Evolutionary conservation across 2,329 filamentous ascomycete genomes (phyloP).

Genomic region (Stachybotrys chartarum): DNA sequence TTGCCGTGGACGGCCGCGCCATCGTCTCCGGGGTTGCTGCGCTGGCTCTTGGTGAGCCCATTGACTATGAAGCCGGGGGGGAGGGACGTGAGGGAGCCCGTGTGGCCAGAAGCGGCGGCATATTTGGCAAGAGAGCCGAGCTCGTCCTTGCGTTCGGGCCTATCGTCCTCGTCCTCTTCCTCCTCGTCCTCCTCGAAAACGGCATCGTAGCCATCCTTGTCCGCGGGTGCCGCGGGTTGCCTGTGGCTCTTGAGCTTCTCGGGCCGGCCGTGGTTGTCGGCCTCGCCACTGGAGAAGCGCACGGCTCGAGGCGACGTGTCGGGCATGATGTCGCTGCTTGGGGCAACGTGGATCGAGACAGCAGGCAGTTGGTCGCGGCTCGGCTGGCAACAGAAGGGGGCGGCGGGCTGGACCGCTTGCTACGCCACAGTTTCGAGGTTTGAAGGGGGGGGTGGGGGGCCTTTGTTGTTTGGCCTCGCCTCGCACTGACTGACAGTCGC

Average conservation of each 20-base stretch:
- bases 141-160: constrained; percentile 42
- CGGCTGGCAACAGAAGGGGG: neutral
- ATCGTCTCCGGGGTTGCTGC: constrained; percentile 20
- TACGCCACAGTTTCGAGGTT: neutral
- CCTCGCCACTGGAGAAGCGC: constrained; percentile 45
- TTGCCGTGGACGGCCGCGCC: constrained; percentile 21
- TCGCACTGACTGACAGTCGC: neutral
- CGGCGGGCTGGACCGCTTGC: neutral
- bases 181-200: constrained; percentile 14
- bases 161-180: constrained; percentile 30
- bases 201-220: constrained; percentile 6
- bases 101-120: constrained; percentile 29
- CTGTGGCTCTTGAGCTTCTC: constrained; percentile 35
- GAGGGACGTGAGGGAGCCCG: constrained; percentile 36
- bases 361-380: neutral
- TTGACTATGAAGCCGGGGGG: constrained; percentile 31
- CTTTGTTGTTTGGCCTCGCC: too few relatives aligned
- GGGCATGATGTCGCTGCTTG: constrained; percentile 20
- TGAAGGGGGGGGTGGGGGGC: too few relatives aligned
- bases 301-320: constrained; percentile 49
- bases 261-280: constrained; percentile 30
- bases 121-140: constrained; percentile 37
- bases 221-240: constrained; percentile 13
- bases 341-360: neutral
- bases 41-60: constrained; percentile 32